Conservation (phyloP, 345 rosid genomes). For the Heritiera fomes region DNA sequence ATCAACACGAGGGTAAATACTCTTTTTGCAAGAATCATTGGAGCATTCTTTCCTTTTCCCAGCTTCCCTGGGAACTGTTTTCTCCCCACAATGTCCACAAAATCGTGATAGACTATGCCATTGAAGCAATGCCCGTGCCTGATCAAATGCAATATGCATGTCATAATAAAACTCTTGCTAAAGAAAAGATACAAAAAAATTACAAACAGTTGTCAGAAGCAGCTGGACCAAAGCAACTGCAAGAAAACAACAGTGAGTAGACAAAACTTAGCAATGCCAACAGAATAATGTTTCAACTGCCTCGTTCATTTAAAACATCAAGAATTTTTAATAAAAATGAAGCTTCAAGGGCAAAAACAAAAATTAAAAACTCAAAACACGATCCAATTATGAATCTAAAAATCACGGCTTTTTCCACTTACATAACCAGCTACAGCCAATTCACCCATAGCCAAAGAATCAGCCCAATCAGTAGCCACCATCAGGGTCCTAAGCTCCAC, state of each 20-base stretch:
- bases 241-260: not conserved
- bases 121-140: constrained; percentile 90
- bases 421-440: constrained; percentile 96
- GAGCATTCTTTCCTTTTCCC: constrained; percentile 78
- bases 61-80: constrained; percentile 69
- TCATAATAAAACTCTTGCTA: not conserved
- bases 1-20: constrained; percentile 87
- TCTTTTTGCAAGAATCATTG: constrained; percentile 62
- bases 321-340: not conserved
- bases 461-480: constrained; percentile 95
- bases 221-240: not conserved
- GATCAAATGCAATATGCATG: constrained; percentile 14
- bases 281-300: not conserved
- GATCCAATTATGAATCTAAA: not conserved
- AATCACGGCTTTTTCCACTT: constrained; percentile 31
- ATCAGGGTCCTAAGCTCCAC: constrained; percentile 84
- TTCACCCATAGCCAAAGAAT: constrained; percentile 69
- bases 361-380: not conserved
- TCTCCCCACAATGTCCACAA: constrained; percentile 83
- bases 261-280: not conserved
- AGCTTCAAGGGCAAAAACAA: constrained; percentile 1
- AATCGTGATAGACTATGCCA: constrained; percentile 70
- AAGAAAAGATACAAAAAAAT: not conserved
- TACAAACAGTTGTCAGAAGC: not conserved
- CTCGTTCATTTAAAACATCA: not conserved